These are phyloP conservation scores for Suhomyces wounanorum DNA, from an alignment of 1,139 yeast genomes.

Conservation along the genomic window DNA sequence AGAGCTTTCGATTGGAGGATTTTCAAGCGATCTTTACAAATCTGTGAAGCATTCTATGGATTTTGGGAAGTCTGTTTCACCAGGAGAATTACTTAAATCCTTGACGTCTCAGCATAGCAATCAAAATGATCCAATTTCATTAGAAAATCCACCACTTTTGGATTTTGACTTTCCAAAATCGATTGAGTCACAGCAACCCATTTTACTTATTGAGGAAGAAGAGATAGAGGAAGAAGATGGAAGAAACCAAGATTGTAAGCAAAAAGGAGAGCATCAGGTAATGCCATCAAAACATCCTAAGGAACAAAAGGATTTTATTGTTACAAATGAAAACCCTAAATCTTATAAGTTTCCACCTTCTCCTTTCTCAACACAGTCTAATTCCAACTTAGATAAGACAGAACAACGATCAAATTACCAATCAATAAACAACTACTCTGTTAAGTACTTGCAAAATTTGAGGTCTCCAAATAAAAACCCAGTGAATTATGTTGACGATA, in stretches of 20 bases:
- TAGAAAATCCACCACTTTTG: slow-evolving; percentile 18
- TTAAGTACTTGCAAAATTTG: slow-evolving; percentile 46
- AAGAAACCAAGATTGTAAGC: slow-evolving; percentile 19
- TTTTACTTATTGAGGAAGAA: slow-evolving; percentile 32
- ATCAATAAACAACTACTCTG: slow-evolving; percentile 39
- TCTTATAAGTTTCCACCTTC: slow-evolving; percentile 54
- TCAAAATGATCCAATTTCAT: slow-evolving; percentile 8
- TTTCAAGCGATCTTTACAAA: slow-evolving; percentile 26
- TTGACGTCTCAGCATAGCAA: slow-evolving; percentile 12
- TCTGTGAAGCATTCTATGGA: slow-evolving; percentile 22
- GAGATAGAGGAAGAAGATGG: slow-evolving; percentile 25
- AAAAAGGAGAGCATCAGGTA: not conserved
- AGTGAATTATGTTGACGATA: slow-evolving; percentile 42
- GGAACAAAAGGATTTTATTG: slow-evolving; percentile 35
- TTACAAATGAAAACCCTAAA: slow-evolving; percentile 42
- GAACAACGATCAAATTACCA: slow-evolving; percentile 15
- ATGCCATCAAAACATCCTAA: slow-evolving; percentile 3
- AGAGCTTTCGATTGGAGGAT: slow-evolving; percentile 50
- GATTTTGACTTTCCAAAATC: slow-evolving; percentile 20
- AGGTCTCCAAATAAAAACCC: slow-evolving; percentile 17
- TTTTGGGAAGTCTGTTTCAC: slow-evolving; percentile 35
- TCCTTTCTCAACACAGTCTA: slow-evolving; percentile 23
- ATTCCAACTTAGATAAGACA: not conserved
- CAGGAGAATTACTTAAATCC: slow-evolving; percentile 37
- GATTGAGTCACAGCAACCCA: slow-evolving; percentile 21